A percentile compares a stretch with the other conserved stretches of the same genome.
Evolutionary conservation across 495 filamentous ascomycete species (phyloP).

Genomic region (Xylaria castorea): DNA sequence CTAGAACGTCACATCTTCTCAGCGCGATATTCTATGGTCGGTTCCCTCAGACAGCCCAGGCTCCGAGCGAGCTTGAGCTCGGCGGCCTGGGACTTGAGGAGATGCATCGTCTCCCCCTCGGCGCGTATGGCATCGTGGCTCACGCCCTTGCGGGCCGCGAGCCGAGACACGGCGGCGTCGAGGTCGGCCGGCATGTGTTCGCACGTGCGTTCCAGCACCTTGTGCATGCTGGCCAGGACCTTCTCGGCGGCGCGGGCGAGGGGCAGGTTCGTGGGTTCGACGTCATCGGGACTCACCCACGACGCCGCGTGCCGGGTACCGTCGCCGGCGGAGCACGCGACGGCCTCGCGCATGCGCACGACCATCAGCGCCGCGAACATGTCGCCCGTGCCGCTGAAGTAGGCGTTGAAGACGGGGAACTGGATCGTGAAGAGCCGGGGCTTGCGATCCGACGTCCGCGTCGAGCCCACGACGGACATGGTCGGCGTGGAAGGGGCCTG

Average conservation of each 20-base stretch:
- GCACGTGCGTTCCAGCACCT: slow-evolving; percentile 78
- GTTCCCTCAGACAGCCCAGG: slow-evolving; percentile 67
- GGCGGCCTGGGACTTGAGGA: slow-evolving; percentile 75
- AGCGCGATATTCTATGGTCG: slow-evolving; percentile 64
- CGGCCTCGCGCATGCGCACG: slow-evolving; percentile 86
- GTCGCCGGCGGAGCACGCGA: slow-evolving; percentile 39
- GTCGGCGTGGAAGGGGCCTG: slow-evolving; percentile 43
- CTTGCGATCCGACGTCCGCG: slow-evolving; percentile 64
- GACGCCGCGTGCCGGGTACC: slow-evolving; percentile 56
- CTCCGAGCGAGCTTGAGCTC: slow-evolving; percentile 83
- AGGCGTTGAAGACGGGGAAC: slow-evolving; percentile 85
- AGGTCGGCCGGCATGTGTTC: slow-evolving; percentile 58
- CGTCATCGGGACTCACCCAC: slow-evolving; percentile 74
- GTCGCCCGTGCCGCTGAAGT: slow-evolving; percentile 95
- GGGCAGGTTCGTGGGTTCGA: slow-evolving; percentile 73
- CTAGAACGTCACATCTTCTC: slow-evolving; percentile 49
- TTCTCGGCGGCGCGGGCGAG: slow-evolving; percentile 82
- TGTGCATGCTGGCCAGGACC: slow-evolving; percentile 93
- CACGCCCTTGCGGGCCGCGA: slow-evolving; percentile 32
- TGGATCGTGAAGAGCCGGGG: slow-evolving; percentile 83
- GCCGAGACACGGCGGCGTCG: slow-evolving; percentile 40
- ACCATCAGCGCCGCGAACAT: slow-evolving; percentile 96
- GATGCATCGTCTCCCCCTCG: slow-evolving; percentile 65
- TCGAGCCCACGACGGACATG: slow-evolving; percentile 81
- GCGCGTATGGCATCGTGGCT: slow-evolving; percentile 45